Percentiles rank a stretch among this genome's conserved stretches.
phyloP scores from a whole-genome alignment of 495 filamentous ascomycete species.

The Extremus antarcticus region DNA sequence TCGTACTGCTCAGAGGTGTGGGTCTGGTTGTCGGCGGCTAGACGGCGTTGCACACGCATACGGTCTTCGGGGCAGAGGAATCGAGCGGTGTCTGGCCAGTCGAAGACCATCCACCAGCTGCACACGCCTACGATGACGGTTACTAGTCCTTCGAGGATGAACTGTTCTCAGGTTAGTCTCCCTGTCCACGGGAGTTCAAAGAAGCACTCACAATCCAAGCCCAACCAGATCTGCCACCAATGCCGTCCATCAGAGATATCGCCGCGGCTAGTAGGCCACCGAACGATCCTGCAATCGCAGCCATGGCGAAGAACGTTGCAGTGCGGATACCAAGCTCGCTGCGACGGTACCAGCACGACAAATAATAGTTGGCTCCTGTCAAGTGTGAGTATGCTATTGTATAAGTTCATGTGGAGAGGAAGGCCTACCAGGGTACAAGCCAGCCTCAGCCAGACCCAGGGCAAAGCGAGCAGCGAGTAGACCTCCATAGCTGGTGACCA shows the following conservation, averaged over 20 bases:
- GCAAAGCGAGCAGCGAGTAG: slow-evolving; percentile 80
- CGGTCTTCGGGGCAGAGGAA: slow-evolving; percentile 69
- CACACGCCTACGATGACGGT: slow-evolving; percentile 63
- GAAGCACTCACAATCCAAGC: slow-evolving; percentile 80
- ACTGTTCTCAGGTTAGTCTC: slow-evolving; percentile 36
- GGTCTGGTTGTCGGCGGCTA: slow-evolving; percentile 65
- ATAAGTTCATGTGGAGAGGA: neutral
- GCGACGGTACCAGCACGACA: slow-evolving; percentile 80
- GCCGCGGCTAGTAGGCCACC: slow-evolving; percentile 74
- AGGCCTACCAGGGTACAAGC: slow-evolving; percentile 22
- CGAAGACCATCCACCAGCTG: slow-evolving; percentile 78
- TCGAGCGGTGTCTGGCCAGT: slow-evolving; percentile 60
- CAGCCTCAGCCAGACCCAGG: slow-evolving; percentile 74
- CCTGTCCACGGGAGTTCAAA: slow-evolving; percentile 64
- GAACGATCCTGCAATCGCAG: slow-evolving; percentile 74
- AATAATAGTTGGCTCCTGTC: slow-evolving; percentile 79
- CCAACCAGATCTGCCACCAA: slow-evolving; percentile 61
- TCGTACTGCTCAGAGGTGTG: slow-evolving; percentile 74
- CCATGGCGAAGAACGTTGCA: slow-evolving; percentile 87
- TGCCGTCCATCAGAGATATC: slow-evolving; percentile 62
- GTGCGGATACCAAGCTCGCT: slow-evolving; percentile 68
- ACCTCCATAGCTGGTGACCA: slow-evolving; percentile 65
- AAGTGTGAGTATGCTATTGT: slow-evolving; percentile 22
- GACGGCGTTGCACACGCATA: slow-evolving; percentile 57
- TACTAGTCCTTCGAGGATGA: slow-evolving; percentile 62